These are phyloP conservation scores for Diplodia seriata DNA, from an alignment of 2,329 filamentous ascomycete species.

Conservation along the genomic window DNA sequence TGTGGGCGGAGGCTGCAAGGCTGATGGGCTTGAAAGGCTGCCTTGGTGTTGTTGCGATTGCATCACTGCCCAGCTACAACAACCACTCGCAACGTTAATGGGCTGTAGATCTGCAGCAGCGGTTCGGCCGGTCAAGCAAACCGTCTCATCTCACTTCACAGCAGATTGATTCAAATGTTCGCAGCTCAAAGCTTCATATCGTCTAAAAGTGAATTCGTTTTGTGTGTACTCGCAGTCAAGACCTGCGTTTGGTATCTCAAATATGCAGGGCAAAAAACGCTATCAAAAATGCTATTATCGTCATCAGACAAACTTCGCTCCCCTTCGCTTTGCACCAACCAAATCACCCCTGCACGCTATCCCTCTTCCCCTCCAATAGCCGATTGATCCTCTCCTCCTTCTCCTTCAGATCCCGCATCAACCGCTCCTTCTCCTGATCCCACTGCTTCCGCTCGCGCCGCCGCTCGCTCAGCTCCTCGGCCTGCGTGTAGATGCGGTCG, in stretches of 20 bases:
- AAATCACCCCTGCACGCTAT: not conserved
- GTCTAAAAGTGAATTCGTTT: not conserved
- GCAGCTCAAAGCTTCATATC: too few relatives aligned
- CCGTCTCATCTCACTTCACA: too few relatives aligned
- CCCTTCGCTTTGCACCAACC: not conserved
- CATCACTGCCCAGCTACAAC: too few relatives aligned
- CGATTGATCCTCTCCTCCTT: slow-evolving; percentile 2
- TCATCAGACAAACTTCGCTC: not conserved
- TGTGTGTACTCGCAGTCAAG: not conserved
- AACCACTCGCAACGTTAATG: too few relatives aligned
- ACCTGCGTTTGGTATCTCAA: not conserved
- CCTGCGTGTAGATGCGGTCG: slow-evolving; percentile 23
- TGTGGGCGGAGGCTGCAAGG: too few relatives aligned
- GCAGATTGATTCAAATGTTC: not conserved
- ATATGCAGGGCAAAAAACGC: not conserved
- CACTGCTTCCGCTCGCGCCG: slow-evolving; percentile 2
- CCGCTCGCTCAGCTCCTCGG: slow-evolving; percentile 6
- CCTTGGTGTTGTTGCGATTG: too few relatives aligned
- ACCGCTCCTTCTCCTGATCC: not conserved
- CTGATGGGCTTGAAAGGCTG: too few relatives aligned
- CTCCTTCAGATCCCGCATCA: not conserved
- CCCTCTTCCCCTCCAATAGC: not conserved
- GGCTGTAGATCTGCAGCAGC: too few relatives aligned
- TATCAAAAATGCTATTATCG: not conserved
- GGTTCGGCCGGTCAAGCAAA: too few relatives aligned